A percentile compares a stretch with the other conserved stretches of the same genome.
These are phyloP conservation scores for Bocquillonia castaneifolia DNA, from an alignment of 441 rosid genomes.

Conservation along the genomic window DNA sequence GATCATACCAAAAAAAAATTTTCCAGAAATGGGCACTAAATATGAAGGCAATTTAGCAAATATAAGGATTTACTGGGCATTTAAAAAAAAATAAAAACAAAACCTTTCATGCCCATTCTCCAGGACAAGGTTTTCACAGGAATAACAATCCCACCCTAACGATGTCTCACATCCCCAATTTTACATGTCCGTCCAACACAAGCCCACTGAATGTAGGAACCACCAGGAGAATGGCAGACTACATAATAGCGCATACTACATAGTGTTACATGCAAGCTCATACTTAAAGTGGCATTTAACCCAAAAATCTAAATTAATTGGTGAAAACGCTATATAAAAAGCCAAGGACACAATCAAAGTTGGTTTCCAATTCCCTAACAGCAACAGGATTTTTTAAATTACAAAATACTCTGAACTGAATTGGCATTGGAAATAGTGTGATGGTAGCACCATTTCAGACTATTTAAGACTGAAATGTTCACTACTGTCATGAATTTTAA, in stretches of 20 bases:
- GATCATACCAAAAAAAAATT: conserved; percentile 1
- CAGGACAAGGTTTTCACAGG: not conserved
- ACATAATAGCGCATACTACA: too few species aligned
- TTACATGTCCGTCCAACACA: not conserved
- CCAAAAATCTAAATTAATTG: not conserved
- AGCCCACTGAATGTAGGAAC: not conserved
- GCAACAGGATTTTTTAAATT: not conserved
- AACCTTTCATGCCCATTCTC: not conserved
- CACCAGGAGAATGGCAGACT: not conserved
- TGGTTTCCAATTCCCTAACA: not conserved
- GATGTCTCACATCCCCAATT: not conserved
- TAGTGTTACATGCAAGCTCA: not conserved
- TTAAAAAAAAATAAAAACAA: too few species aligned
- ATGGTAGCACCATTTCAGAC: too few species aligned
- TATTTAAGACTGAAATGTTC: too few species aligned
- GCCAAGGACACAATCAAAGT: not conserved
- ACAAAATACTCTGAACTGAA: too few species aligned
- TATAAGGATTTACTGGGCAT: not conserved
- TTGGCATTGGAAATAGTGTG: too few species aligned
- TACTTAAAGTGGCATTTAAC: not conserved
- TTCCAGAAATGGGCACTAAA: not conserved
- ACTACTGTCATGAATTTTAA: too few species aligned
- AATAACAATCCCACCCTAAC: not conserved
- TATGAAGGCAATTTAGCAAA: not conserved
- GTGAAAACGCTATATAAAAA: not conserved